Percentiles rank a stretch among this genome's conserved stretches.
These are phyloP conservation scores for Suhomyces bokatorum DNA, from an alignment of 1,139 yeast genomes.

Conservation along the genomic window DNA sequence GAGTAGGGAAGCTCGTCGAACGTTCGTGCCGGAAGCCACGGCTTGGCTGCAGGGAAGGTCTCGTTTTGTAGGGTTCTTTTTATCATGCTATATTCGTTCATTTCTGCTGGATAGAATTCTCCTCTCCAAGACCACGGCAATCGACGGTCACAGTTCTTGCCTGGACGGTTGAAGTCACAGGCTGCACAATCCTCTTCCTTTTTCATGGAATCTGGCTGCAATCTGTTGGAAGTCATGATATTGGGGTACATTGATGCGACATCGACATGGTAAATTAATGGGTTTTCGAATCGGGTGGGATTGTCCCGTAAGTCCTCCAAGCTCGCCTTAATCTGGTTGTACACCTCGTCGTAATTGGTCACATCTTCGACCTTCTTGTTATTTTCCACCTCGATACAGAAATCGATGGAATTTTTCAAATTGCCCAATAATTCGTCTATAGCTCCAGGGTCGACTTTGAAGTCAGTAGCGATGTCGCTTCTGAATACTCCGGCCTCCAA, in stretches of 20 bases:
- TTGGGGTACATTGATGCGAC: conserved; percentile 99
- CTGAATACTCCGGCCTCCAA: conserved; percentile 97
- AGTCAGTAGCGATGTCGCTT: conserved; percentile 77
- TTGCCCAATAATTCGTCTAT: conserved; percentile 77
- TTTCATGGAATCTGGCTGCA: conserved; percentile 98
- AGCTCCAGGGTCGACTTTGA: conserved; percentile 77
- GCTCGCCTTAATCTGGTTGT: conserved; percentile 53
- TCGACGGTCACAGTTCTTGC: conserved; percentile 87
- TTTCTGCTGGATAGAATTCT: conserved; percentile 87
- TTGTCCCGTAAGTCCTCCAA: conserved; percentile 58
- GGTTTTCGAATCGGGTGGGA: conserved; percentile 72
- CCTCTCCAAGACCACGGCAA: conserved; percentile 99
- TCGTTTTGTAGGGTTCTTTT: conserved; percentile 82
- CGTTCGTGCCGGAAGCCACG: conserved; percentile 55
- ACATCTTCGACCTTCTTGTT: conserved; percentile 72
- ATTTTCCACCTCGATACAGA: conserved; percentile 84
- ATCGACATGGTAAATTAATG: conserved; percentile 94
- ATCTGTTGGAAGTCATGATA: conserved; percentile 94
- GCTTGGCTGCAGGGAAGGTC: conserved; percentile 63
- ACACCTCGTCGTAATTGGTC: conserved; percentile 74
- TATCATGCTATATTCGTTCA: conserved; percentile 89
- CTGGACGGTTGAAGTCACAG: conserved; percentile 96
- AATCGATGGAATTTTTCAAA: conserved; percentile 73
- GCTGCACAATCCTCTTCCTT: conserved; percentile 94
- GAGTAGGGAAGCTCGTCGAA: conserved; percentile 75